Conservation (phyloP, 495 filamentous ascomycete genomes). For the Chlorociboria aeruginascens region DNA sequence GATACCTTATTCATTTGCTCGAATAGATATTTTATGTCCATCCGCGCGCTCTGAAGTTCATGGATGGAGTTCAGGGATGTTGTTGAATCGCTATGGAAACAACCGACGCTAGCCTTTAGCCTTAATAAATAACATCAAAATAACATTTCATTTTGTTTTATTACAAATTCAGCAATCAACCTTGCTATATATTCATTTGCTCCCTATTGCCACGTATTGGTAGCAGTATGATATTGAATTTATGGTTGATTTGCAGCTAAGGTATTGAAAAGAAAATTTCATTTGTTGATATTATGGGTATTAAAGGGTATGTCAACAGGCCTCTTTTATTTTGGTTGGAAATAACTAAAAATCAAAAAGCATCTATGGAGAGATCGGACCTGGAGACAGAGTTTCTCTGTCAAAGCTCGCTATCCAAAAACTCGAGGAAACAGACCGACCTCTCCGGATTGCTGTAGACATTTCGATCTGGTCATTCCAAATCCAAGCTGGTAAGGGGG, state of each 20-base stretch:
- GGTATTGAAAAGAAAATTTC: not conserved
- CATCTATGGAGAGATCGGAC: slow-evolving; percentile 79
- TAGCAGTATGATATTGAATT: no score
- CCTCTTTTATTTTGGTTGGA: not conserved
- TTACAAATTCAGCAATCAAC: no score
- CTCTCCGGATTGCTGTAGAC: slow-evolving; percentile 84
- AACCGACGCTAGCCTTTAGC: not conserved
- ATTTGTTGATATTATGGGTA: slow-evolving; percentile 36
- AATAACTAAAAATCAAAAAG: slow-evolving; percentile 32
- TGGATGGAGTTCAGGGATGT: no score
- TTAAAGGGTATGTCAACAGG: slow-evolving; percentile 39
- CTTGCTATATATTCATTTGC: no score
- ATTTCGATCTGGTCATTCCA: slow-evolving; percentile 98
- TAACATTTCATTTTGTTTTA: no score
- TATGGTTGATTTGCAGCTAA: no score
- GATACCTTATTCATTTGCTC: slow-evolving; percentile 3
- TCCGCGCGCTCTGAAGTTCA: not conserved
- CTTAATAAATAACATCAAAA: no score
- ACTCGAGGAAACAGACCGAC: slow-evolving; percentile 54
- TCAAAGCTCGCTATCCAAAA: slow-evolving; percentile 71
- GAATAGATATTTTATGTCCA: not conserved
- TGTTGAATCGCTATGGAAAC: no score
- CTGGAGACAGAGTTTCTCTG: slow-evolving; percentile 68
- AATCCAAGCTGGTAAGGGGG: slow-evolving; percentile 72
- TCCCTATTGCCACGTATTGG: no score